Evolutionary conservation across 23 red algal species (phyloP), one percentile per base, ranked within the genome.

Genomic region (Cyanidiococcus yangmingshanensis): DNA sequence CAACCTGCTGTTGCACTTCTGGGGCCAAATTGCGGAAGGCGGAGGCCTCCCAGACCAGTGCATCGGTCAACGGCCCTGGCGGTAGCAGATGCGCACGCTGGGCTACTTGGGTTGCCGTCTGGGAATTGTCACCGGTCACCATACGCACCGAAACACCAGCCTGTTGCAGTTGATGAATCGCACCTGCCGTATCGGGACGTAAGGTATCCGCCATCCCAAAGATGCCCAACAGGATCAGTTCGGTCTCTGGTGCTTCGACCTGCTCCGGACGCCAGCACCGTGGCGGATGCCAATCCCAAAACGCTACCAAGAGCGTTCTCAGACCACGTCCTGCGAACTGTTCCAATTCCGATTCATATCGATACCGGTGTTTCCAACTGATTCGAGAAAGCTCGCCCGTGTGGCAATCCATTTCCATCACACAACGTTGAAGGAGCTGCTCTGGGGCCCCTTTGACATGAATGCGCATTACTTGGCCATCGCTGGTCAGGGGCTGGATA

Each of bases 71-170:
- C 25, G 54, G 2, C 27, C 21, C 63, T 21, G 37, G 75, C 38
- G 89, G 85, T 51, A 95, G 79, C 26, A 95, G 88, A 30, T 86
- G 85, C 2, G 85, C 85, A 39, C 86, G 85, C 37, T 54, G 59
- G 24, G 90, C 90, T 54, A 95, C 89, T 39, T 76, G 88, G 3
- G 45, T 85, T 18, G 90, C 90, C 0, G 90, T 95, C 1, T 89
- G 77, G 59, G 74, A 35, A 75, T 89, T 89, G 50, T 95, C 90
- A 45, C 90, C 90, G 2, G 90, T 95, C 15, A 95, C 90, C 90
- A 95, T 95, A n/a, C 90, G 86, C 39, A 95, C 90, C 25, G 82
- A 89, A 21, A 95, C 90, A 39, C 90, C 90, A n/a, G 90, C 90
- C 57, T 83, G 77, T 57, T 83, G 80, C 16, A 95, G 76, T n/a